A percentile compares a stretch with the other conserved stretches of the same genome.
These are phyloP conservation scores for Ascochyta koolunga DNA, from an alignment of 2,329 filamentous ascomycete genomes.

Conservation along the genomic window DNA sequence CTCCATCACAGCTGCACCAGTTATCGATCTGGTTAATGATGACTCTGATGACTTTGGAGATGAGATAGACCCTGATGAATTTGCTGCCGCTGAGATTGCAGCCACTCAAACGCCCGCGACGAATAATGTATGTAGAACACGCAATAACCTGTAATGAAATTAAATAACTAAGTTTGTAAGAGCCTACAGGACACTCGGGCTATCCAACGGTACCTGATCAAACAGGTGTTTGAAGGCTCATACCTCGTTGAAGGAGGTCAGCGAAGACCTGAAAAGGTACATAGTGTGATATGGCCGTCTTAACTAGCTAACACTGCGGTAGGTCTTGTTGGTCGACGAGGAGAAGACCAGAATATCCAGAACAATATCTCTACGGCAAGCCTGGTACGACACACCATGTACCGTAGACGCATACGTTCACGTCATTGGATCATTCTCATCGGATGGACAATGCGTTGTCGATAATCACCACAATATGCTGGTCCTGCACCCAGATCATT, in stretches of 20 bases:
- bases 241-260: conserved; percentile 70
- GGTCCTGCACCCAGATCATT: conserved; percentile 91
- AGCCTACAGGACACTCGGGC: conserved; percentile 72
- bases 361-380: conserved; percentile 77
- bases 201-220: conserved; percentile 87
- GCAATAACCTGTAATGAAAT: conserved; percentile 22
- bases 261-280: conserved; percentile 73
- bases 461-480: conserved; percentile 84
- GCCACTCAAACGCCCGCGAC: conserved; percentile 69
- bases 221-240: conserved; percentile 71
- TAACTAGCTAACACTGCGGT: conserved; percentile 26
- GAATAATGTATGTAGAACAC: conserved; percentile 59
- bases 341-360: conserved; percentile 71
- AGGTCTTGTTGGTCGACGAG: conserved; percentile 83
- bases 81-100: conserved; percentile 70
- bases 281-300: background rate
- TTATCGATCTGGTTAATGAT: conserved; percentile 46
- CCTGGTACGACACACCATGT: conserved; percentile 84
- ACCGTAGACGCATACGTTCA: conserved; percentile 80
- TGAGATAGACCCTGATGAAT: conserved; percentile 73
- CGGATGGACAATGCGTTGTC: conserved; percentile 75
- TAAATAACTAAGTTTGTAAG: conserved; percentile 67
- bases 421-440: conserved; percentile 78
- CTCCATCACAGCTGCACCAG: conserved; percentile 4
- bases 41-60: conserved; percentile 71